phyloP scores from a whole-genome alignment of 805 yeast genomes.

The Candida sithepensis region DNA sequence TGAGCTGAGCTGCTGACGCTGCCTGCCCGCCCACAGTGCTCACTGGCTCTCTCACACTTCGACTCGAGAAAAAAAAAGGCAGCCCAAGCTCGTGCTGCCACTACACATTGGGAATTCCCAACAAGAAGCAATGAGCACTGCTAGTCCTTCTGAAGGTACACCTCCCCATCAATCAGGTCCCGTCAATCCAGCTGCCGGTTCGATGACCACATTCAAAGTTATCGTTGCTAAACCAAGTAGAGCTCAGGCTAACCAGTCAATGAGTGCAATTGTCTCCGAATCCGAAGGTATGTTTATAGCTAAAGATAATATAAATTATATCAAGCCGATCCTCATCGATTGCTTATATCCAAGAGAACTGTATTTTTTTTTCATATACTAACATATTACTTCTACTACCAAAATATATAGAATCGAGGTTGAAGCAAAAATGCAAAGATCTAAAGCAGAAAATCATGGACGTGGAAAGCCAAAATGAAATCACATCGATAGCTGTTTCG shows the following conservation, averaged over 20 bases:
- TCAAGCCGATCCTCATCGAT: no score
- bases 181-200: background rate
- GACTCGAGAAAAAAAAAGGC: no score
- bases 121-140: constrained; percentile 1
- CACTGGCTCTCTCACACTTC: no score
- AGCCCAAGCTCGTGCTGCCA: no score
- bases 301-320: no score
- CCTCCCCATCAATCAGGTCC: background rate
- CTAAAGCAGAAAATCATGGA: constrained; percentile 65
- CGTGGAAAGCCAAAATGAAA: constrained; percentile 74
- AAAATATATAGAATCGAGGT: constrained; percentile 36
- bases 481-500: constrained; percentile 68
- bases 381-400: constrained; percentile 1
- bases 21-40: no score
- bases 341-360: no score
- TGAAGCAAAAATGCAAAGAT: constrained; percentile 66
- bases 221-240: background rate
- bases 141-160: background rate
- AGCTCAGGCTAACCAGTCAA: background rate
- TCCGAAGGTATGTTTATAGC: constrained; percentile 17
- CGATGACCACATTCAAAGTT: background rate
- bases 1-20: no score
- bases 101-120: no score
- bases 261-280: constrained; percentile 4
- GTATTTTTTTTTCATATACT: background rate